phyloP scores from a whole-genome alignment of 2,329 filamentous ascomycete genomes.

The Xylaria sp. region DNA sequence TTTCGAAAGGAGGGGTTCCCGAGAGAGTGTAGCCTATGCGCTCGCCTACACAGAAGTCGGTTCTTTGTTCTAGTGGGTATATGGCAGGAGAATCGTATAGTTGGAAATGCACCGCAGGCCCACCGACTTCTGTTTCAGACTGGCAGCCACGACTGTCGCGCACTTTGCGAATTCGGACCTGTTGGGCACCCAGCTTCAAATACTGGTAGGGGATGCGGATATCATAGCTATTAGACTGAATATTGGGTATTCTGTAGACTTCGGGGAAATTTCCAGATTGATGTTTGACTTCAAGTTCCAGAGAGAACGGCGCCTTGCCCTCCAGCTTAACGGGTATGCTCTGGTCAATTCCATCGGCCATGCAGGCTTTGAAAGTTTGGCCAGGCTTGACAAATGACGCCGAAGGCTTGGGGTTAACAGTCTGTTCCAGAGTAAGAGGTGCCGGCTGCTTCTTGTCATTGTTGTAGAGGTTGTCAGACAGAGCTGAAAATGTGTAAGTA shows the following conservation, averaged over 20 bases:
- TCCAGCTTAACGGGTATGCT: slow-evolving; percentile 87
- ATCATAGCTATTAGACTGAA: slow-evolving; percentile 77
- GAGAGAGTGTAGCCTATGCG: slow-evolving; percentile 91
- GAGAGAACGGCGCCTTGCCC: slow-evolving; percentile 85
- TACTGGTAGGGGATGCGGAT: slow-evolving; percentile 87
- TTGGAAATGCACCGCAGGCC: slow-evolving; percentile 85
- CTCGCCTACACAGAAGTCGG: slow-evolving; percentile 95
- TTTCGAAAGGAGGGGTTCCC: slow-evolving; percentile 90
- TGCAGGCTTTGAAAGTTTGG: slow-evolving; percentile 95
- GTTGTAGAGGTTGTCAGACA: slow-evolving; percentile 89
- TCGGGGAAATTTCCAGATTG: slow-evolving; percentile 83
- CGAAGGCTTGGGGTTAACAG: slow-evolving; percentile 83
- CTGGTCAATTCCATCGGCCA: slow-evolving; percentile 85
- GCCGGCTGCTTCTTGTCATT: slow-evolving; percentile 73
- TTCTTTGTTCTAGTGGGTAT: slow-evolving; percentile 83
- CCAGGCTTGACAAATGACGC: slow-evolving; percentile 86
- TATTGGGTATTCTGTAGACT: slow-evolving; percentile 82
- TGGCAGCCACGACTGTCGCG: slow-evolving; percentile 89
- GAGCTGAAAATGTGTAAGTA: slow-evolving; percentile 83
- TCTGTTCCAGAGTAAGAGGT: slow-evolving; percentile 79
- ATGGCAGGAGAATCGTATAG: slow-evolving; percentile 95
- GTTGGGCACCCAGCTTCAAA: slow-evolving; percentile 88
- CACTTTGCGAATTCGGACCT: slow-evolving; percentile 88
- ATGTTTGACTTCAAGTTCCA: slow-evolving; percentile 95
- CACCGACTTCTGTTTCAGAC: slow-evolving; percentile 75